Evolutionary conservation across 1,284 basidiomycete genomes (phyloP).

Genomic region (Vanrija sp.): DNA sequence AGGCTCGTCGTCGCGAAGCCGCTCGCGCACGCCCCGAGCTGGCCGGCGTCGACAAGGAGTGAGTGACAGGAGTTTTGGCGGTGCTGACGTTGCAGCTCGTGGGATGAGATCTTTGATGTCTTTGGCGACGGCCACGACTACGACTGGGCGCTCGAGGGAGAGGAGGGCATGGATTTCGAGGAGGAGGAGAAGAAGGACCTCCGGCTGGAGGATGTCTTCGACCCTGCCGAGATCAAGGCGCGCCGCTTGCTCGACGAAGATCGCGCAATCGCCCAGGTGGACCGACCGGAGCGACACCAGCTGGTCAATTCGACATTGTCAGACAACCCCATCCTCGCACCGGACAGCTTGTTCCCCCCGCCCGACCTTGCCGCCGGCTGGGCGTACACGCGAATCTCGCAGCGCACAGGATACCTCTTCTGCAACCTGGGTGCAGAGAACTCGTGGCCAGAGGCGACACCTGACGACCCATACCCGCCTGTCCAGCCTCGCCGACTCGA

Average conservation of each 20-base stretch:
- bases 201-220: slow-evolving; percentile 92
- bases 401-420: slow-evolving; percentile 60
- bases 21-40: slow-evolving; percentile 67
- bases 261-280: slow-evolving; percentile 81
- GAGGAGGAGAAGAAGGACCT: slow-evolving; percentile 63
- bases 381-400: slow-evolving; percentile 81
- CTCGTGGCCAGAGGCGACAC: slow-evolving; percentile 38
- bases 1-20: slow-evolving; percentile 64
- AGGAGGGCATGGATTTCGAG: slow-evolving; percentile 61
- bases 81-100: slow-evolving; percentile 61
- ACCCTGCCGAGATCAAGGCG: slow-evolving; percentile 92
- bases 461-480: slow-evolving; percentile 52
- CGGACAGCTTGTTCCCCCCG: slow-evolving; percentile 52
- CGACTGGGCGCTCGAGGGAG: slow-evolving; percentile 83
- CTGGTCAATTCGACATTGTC: slow-evolving; percentile 82
- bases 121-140: slow-evolving; percentile 98
- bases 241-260: slow-evolving; percentile 92
- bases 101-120: slow-evolving; percentile 94
- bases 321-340: slow-evolving; percentile 60
- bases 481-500: slow-evolving; percentile 48
- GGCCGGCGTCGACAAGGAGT: slow-evolving; percentile 82
- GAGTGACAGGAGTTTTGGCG: slow-evolving; percentile 46
- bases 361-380: slow-evolving; percentile 78
- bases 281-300: slow-evolving; percentile 96
- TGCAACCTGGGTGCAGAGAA: slow-evolving; percentile 30